Evolutionary conservation across 768 basidiomycete genomes (phyloP).

Genomic region (Mycena epipterygia): DNA sequence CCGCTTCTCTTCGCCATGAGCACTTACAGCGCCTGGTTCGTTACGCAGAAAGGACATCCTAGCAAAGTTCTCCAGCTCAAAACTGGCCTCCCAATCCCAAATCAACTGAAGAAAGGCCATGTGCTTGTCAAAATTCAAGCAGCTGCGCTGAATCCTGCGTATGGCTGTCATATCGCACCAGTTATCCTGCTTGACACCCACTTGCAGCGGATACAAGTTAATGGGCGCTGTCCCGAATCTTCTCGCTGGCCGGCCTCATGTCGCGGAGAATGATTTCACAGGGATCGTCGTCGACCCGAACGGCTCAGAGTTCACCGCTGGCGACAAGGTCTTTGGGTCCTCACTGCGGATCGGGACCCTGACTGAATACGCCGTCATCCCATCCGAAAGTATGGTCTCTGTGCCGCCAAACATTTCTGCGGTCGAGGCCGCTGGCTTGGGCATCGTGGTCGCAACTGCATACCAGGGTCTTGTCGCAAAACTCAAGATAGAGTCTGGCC

Average conservation of each 20-base stretch:
- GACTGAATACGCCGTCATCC: constrained; percentile 65
- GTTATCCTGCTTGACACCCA: not conserved
- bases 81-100: constrained; percentile 36
- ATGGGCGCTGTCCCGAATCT: constrained; percentile 65
- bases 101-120: constrained; percentile 52
- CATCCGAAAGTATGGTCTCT: constrained; percentile 57
- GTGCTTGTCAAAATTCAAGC: constrained; percentile 67
- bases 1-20: too few relatives aligned
- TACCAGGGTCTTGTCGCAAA: constrained; percentile 64
- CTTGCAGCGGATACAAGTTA: constrained; percentile 68
- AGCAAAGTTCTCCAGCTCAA: constrained; percentile 24
- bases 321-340: constrained; percentile 74
- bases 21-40: constrained; percentile 32
- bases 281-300: constrained; percentile 73
- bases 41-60: constrained; percentile 15
- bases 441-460: constrained; percentile 70
- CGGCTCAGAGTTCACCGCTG: constrained; percentile 63
- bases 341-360: constrained; percentile 65
- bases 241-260: constrained; percentile 60
- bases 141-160: constrained; percentile 80
- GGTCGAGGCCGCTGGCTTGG: constrained; percentile 71
- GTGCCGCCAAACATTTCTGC: constrained; percentile 53
- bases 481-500: constrained; percentile 65
- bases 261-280: constrained; percentile 73
- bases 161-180: too few relatives aligned